These are phyloP conservation scores for Veloboletus limbatus DNA, from an alignment of 1,284 basidiomycete species.

Conservation along the genomic window DNA sequence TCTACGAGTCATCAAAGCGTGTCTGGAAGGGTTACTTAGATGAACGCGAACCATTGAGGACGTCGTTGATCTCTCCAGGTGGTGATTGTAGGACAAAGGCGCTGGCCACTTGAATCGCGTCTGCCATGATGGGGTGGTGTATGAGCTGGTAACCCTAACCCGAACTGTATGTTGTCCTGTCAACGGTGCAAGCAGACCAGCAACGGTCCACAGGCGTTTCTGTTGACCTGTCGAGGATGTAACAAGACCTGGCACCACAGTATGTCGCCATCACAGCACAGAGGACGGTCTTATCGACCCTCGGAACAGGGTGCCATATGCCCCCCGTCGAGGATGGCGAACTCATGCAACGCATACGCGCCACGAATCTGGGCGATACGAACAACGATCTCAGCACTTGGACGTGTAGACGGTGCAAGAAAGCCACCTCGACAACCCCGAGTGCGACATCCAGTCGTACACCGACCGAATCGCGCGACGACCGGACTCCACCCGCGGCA, in stretches of 20 bases:
- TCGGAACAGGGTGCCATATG: slow-evolving; percentile 26
- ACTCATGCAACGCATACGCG: slow-evolving; percentile 25
- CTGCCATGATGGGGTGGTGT: slow-evolving; percentile 45
- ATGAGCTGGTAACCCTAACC: slow-evolving; percentile 35
- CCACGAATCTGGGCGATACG: slow-evolving; percentile 18
- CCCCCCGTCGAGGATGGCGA: slow-evolving; percentile 25
- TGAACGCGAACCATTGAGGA: slow-evolving; percentile 68
- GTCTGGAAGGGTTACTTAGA: neutral
- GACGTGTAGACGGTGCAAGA: slow-evolving; percentile 32
- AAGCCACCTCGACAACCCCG: slow-evolving; percentile 3
- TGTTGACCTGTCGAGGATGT: slow-evolving; percentile 27
- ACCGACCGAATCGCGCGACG: slow-evolving; percentile 4
- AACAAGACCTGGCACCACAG: slow-evolving; percentile 30
- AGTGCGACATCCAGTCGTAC: slow-evolving; percentile 8
- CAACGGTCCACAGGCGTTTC: slow-evolving; percentile 26
- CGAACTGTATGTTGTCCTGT: slow-evolving; percentile 16
- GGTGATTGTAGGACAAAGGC: slow-evolving; percentile 85
- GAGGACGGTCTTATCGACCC: slow-evolving; percentile 8
- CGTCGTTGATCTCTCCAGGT: slow-evolving; percentile 94
- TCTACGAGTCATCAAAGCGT: slow-evolving; percentile 47
- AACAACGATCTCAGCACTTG: slow-evolving; percentile 18
- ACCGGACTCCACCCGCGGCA: neutral
- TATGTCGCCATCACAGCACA: slow-evolving; percentile 15
- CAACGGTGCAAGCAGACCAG: slow-evolving; percentile 24
- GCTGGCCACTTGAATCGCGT: slow-evolving; percentile 62